Base-by-base conservation (phyloP, 768 basidiomycete genomes). In the Amanita pseudoporphyria region DNA sequence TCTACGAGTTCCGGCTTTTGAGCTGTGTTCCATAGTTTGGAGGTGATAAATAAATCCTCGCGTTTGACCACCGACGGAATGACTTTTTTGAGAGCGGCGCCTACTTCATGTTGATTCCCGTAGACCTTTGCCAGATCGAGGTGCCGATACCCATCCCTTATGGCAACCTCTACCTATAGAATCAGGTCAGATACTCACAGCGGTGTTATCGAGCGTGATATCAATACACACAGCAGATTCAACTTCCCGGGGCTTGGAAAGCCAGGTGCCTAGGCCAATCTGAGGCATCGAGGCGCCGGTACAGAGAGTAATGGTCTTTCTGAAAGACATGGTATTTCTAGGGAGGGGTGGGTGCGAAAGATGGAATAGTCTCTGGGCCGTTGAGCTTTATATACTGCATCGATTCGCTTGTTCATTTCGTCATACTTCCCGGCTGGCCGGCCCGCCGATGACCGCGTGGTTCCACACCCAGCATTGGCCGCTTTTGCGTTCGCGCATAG, bases 251-350 rank as follows among this genome's bases (percentile, higher is more conserved):
- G 82, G 81, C 59, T 82, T 70, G 6, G 86, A 82, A 49, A 82
- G 71, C 87, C 87, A 91, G 14, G 87, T 89, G 5, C 89, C 90
- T 32, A 90, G 72, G 35, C 90, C 90, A 57, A 91, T 79, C 64
- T 83, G 80, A 30, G 86, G 87, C 55, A 92, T 70, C 45, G 64
- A 56, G 35, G 69, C 67, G 2, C 81, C 81, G 47, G 59, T 67
- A 43, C 66, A 65, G 55, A 77, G 68, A 6, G 61, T 64, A 46
- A 77, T 55, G 21, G 59, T 62, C 53, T 71, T 71, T 56, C 63
- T 62, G 51, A 71, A 62, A 38, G 73, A 74, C 73, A 74, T 71
- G 21, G 24, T n/a, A 13, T n/a, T 42, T 42, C 18, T 42, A 42
- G n/a, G 24, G 5, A 19, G 36, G 19, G 36, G 3, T 39, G 10